Evolutionary conservation across 1,284 basidiomycete species (phyloP), one percentile per base, ranked within the genome.

Genomic region (Ceratobasidium sp.): DNA sequence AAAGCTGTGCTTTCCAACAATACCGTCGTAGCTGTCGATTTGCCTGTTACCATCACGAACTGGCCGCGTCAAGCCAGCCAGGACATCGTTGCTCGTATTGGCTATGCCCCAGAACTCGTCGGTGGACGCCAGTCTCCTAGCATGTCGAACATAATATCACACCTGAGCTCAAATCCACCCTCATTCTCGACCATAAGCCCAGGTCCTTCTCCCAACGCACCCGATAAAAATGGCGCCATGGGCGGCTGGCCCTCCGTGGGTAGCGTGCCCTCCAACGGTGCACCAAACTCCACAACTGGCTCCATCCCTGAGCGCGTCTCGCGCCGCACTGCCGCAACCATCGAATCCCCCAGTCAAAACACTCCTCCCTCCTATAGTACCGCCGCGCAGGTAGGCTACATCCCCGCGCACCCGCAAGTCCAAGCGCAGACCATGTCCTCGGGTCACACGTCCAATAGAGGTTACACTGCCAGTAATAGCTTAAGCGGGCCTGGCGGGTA

Each of bases 21-120:
- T 76, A 89, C 90, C 77, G 82, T 95, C 12, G 85, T 89, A 41
- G 89, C 94, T 86, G 91, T 93, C n/a, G 82, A 83, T 64, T 85
- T 96, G 55, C 92, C 93, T 27, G 88, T 94, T 10, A 90, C 93
- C 65, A 87, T 95, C 48, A 94, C 94, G 1, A 94, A 81, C 64
- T 81, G 80, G 80, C 73, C 66, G 27, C 73, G 62, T 71, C 80
- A 70, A 71, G 80, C 71, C 55, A 75, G 60, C 54, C 68, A 64
- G 59, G 71, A 79, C 57, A 60, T 48, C 10, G 35, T 78, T 16
- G 54, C 55, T 52, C 78, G 71, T 8, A 78, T 78, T 35, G 78
- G 71, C 12, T 76, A 52, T 35, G 59, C 57, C 23, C 60, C 73
- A 38, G 73, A 75, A 48, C 73, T 75, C 35, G 33, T n/a, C 44